These are phyloP conservation scores for Ramalina intermedia DNA, from an alignment of 495 filamentous ascomycete genomes.

Conservation along the genomic window DNA sequence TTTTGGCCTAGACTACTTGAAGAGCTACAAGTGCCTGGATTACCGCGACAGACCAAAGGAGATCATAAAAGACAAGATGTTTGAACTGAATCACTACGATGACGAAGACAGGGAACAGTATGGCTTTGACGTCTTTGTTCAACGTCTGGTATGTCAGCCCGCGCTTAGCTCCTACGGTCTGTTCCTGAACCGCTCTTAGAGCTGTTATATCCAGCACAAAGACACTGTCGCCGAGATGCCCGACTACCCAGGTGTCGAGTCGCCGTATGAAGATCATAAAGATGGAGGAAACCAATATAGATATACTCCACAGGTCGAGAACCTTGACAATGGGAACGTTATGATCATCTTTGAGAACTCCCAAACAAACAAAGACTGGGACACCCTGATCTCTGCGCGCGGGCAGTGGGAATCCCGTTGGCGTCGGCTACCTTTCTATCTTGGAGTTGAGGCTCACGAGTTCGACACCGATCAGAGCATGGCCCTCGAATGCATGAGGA, in stretches of 20 bases:
- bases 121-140: constrained; percentile 30
- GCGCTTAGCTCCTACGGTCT: not conserved
- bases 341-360: constrained; percentile 42
- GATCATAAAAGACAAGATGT: constrained; percentile 22
- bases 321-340: constrained; percentile 35
- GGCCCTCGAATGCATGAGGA: constrained; percentile 33
- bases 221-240: constrained; percentile 17
- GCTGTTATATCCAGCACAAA: constrained; percentile 28
- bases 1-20: constrained; percentile 41
- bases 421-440: constrained; percentile 36
- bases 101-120: constrained; percentile 25
- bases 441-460: constrained; percentile 20
- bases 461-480: constrained; percentile 21
- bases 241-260: constrained; percentile 15
- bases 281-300: constrained; percentile 4
- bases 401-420: constrained; percentile 36
- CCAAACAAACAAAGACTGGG: constrained; percentile 25
- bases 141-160: constrained; percentile 18
- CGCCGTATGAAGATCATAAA: constrained; percentile 16
- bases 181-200: not conserved
- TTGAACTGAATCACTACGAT: constrained; percentile 36
- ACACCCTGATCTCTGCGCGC: constrained; percentile 35
- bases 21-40: constrained; percentile 19
- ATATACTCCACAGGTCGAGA: constrained; percentile 18
- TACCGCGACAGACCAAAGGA: constrained; percentile 5